Base-by-base conservation (phyloP, 352 stramenopile species). In the Phytophthora colocasiae region DNA sequence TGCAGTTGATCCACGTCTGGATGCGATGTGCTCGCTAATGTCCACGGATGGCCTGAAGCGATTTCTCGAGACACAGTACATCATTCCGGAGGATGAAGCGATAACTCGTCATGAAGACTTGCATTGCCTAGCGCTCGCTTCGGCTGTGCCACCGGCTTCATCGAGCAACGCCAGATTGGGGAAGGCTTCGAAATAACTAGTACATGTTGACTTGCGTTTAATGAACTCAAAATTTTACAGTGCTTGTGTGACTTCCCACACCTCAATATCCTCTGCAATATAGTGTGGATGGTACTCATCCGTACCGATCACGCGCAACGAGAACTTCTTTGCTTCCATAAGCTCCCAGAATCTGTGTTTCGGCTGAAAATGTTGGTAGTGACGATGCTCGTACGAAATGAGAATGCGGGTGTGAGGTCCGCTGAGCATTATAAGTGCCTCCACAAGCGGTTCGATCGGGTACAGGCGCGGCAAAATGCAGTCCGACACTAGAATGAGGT, bases 401-500 rank as follows among this genome's bases (percentile, higher is more conserved):
- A 97, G 58, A 22, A 95, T 75, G 0, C 46, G 78, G 11, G 87
- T 92, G 19, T 83, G 65, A 0, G 69, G 27, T 26, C 66, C 62
- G 11, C 66, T 75, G 27, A 98, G 81, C 29, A 87, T 71, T 41
- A 86, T 80, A 39, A 98, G 81, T 9, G 91, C 95, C 27, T 91
- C 80, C 6, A 98, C 92, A 24, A 98, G 87, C 2, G 96, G 96
- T 54, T 97, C 93, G 50, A 99, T 97, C 0, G 96, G 95, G 75
- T 98, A 99, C 27, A 99, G 71, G 32, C 97, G 90, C n/a, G 96
- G 96, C 6, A 99, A 66, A 26, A 99, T 96, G 73, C 96, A 98
- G 71, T 99, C 96, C 1, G 95, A 97, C 40, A 98, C 90, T 8
- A 98, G 74, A 26, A 99, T 84, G 27, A 98, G 57, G 53, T 93